A percentile compares a stretch with the other conserved stretches of the same genome.
Evolutionary conservation across 2,329 filamentous ascomycete species (phyloP).

Genomic region (Phyllosticta citrichinensis): DNA sequence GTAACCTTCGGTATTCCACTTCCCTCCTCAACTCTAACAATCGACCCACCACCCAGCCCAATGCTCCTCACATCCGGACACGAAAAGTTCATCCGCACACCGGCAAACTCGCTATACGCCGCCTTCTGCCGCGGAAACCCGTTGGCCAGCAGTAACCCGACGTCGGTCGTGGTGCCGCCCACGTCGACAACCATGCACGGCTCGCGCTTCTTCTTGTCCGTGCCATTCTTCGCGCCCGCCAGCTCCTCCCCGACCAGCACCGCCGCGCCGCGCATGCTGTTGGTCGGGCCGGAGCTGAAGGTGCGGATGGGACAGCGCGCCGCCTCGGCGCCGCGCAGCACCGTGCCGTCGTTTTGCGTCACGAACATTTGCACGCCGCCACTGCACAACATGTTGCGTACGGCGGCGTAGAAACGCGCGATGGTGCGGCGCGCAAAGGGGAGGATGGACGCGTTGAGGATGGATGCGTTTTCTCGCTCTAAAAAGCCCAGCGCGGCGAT

Average conservation of each 20-base stretch:
- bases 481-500: conserved; percentile 41
- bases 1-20: conserved; percentile 21
- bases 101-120: conserved; percentile 50
- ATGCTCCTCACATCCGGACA: conserved; percentile 39
- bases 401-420: conserved; percentile 43
- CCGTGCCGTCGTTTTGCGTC: conserved; percentile 55
- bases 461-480: conserved; percentile 55
- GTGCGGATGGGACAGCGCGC: conserved; percentile 49
- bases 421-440: conserved; percentile 49
- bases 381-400: conserved; percentile 31
- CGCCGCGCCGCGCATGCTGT: conserved; percentile 43
- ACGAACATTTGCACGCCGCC: conserved; percentile 43
- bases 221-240: neutral
- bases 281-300: conserved; percentile 54
- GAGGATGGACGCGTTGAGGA: conserved; percentile 54
- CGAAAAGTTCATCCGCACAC: conserved; percentile 45
- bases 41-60: conserved; percentile 46
- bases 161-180: conserved; percentile 56
- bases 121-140: conserved; percentile 53
- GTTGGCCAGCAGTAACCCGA: conserved; percentile 48
- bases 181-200: conserved; percentile 48
- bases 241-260: conserved; percentile 38
- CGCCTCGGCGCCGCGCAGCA: conserved; percentile 45
- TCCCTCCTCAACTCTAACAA: conserved; percentile 17
- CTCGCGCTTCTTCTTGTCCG: conserved; percentile 13